Percentiles rank a stretch among this genome's conserved stretches.
These are phyloP conservation scores for Solanum commersonii DNA, from an alignment of 257 asterid species.

Conservation along the genomic window DNA sequence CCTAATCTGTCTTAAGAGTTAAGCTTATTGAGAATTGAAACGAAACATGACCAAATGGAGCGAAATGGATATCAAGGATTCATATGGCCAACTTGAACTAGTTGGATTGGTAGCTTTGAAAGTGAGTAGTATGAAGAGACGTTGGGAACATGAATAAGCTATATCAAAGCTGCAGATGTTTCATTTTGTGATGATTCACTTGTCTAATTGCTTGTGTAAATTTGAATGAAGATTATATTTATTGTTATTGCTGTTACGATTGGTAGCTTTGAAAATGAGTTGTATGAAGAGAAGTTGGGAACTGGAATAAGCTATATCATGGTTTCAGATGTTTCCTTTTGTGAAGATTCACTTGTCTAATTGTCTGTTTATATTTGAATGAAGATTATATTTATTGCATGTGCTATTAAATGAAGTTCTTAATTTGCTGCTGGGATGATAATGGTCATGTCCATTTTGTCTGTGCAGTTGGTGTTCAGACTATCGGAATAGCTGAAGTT, in stretches of 20 bases:
- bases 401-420: background rate
- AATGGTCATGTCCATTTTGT: background rate
- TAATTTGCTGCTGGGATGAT: background rate
- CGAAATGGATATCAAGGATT: background rate
- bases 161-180: background rate
- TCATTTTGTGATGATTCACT: background rate
- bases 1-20: background rate
- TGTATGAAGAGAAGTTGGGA: background rate
- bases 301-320: background rate
- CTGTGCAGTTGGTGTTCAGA: conserved; percentile 11
- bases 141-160: background rate
- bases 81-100: background rate
- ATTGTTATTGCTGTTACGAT: background rate
- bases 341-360: background rate
- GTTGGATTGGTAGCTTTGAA: background rate
- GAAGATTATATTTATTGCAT: background rate
- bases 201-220: background rate
- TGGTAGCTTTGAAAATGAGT: background rate
- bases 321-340: background rate
- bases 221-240: background rate
- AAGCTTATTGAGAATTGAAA: background rate
- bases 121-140: background rate
- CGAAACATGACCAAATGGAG: background rate
- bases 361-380: background rate
- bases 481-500: conserved; percentile 4